Conservation (phyloP, 208 protist genomes). For the Leishmania guyanensis region DNA sequence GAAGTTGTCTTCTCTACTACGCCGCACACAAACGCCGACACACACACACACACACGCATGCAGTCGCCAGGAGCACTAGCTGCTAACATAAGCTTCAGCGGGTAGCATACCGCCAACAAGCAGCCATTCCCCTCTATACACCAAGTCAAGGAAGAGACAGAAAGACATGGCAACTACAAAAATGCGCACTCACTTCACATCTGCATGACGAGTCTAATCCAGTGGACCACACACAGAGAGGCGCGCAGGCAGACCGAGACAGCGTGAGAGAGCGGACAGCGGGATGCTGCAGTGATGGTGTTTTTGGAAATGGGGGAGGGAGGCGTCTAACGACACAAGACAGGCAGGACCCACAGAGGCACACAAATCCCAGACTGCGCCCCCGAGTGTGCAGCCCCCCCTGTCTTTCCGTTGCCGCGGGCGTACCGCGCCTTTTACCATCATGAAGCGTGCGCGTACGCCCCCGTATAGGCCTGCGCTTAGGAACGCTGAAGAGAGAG, state of each 20-base stretch:
- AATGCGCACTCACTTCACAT: not conserved
- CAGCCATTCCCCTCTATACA: not conserved
- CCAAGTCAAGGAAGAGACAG: not conserved
- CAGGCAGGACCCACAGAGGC: not conserved
- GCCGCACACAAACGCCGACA: not conserved
- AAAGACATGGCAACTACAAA: not conserved
- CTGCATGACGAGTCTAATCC: not conserved
- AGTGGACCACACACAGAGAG: not conserved
- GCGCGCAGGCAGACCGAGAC: not conserved
- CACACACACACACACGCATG: slow-evolving; percentile 7
- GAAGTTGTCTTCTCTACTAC: too few relatives aligned
- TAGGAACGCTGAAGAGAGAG: not conserved
- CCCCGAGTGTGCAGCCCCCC: not conserved
- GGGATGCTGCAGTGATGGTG: not conserved
- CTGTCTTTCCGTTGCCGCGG: not conserved
- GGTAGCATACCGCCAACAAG: not conserved
- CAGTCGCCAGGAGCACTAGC: not conserved
- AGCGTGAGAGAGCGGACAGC: not conserved
- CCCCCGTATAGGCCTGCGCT: not conserved
- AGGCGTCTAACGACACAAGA: not conserved
- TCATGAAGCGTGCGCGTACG: not conserved
- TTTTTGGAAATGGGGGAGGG: not conserved
- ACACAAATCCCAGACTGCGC: not conserved
- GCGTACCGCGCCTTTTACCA: not conserved
- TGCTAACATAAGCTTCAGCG: not conserved